Evolutionary conservation across 2,329 filamentous ascomycete genomes (phyloP).

Genomic region (Byssochlamys sp.): DNA sequence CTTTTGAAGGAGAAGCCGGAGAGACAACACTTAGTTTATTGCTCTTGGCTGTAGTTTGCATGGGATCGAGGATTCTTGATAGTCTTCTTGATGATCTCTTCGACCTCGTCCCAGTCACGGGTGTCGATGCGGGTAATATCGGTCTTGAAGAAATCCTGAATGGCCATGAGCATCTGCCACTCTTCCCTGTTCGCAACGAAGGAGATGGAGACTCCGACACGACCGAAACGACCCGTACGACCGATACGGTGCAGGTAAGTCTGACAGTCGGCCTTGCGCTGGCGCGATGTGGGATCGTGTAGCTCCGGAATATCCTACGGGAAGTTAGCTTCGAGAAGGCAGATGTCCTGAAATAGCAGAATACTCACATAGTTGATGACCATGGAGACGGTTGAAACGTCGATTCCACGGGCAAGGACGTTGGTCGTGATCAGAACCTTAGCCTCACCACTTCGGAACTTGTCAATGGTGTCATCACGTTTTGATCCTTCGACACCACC

Average conservation of each 20-base stretch:
- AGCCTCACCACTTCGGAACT: slow-evolving; percentile 74
- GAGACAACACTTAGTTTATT: neutral
- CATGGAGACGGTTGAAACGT: slow-evolving; percentile 85
- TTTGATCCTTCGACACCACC: slow-evolving; percentile 75
- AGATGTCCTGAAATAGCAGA: neutral
- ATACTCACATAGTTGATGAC: slow-evolving; percentile 79
- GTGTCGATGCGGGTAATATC: slow-evolving; percentile 73
- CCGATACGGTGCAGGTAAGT: slow-evolving; percentile 98
- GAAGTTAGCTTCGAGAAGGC: neutral
- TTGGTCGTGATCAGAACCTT: slow-evolving; percentile 98
- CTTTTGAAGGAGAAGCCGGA: neutral
- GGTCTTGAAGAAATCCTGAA: slow-evolving; percentile 69
- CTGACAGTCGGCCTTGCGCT: slow-evolving; percentile 71
- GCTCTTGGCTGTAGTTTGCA: slow-evolving; percentile 21
- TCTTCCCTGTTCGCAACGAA: slow-evolving; percentile 83
- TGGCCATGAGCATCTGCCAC: slow-evolving; percentile 68
- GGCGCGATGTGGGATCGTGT: slow-evolving; percentile 45
- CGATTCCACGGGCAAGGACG: slow-evolving; percentile 88
- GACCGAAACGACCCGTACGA: slow-evolving; percentile 89
- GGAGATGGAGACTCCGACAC: slow-evolving; percentile 88
- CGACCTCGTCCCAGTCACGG: slow-evolving; percentile 82
- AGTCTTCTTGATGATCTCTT: slow-evolving; percentile 69
- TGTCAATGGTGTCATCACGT: slow-evolving; percentile 73
- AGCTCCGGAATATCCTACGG: slow-evolving; percentile 57
- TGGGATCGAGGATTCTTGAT: slow-evolving; percentile 52